Percentiles rank a stretch among this genome's conserved stretches.
Evolutionary conservation across 352 stramenopile genomes (phyloP).

Genomic region (Phytopythium chamaehyphon): DNA sequence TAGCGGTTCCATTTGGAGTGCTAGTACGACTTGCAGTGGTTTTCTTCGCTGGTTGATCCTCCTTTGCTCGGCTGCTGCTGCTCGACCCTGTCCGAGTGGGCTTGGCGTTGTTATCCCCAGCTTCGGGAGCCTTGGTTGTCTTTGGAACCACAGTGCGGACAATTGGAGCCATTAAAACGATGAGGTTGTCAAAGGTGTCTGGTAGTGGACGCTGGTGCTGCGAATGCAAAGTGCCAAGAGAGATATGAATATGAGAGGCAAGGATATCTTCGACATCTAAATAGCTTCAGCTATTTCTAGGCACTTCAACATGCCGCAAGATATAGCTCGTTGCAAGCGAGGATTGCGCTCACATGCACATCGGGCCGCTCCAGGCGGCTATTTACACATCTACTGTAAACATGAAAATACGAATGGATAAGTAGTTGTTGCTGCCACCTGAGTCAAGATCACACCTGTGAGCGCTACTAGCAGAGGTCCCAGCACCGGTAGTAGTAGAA

Average conservation of each 20-base stretch:
- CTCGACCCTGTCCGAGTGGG: not conserved
- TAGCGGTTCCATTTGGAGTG: not conserved
- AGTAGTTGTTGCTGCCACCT: too few species aligned
- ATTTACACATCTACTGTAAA: conserved; percentile 16
- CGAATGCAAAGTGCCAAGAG: too few species aligned
- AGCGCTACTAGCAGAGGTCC: conserved; percentile 28
- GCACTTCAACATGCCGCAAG: too few species aligned
- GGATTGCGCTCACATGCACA: too few species aligned
- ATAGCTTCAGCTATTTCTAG: too few species aligned
- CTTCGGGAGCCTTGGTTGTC: not conserved
- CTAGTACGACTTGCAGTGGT: not conserved
- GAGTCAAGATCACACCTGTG: too few species aligned
- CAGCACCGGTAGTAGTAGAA: conserved; percentile 75
- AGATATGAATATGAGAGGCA: conserved; percentile 4
- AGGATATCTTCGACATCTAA: too few species aligned
- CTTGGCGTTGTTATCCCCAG: conserved; percentile 6
- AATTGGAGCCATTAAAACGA: conserved; percentile 4
- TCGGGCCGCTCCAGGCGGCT: too few species aligned
- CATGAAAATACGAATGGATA: not conserved
- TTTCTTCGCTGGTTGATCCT: not conserved
- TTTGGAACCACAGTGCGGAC: conserved; percentile 5
- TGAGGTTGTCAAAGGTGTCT: not conserved
- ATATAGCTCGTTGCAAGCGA: too few species aligned
- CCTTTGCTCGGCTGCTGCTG: conserved; percentile 2
- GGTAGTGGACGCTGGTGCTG: too few species aligned